Conservation (phyloP, 164 flowering plant genomes). For the Sextonia rubra region DNA sequence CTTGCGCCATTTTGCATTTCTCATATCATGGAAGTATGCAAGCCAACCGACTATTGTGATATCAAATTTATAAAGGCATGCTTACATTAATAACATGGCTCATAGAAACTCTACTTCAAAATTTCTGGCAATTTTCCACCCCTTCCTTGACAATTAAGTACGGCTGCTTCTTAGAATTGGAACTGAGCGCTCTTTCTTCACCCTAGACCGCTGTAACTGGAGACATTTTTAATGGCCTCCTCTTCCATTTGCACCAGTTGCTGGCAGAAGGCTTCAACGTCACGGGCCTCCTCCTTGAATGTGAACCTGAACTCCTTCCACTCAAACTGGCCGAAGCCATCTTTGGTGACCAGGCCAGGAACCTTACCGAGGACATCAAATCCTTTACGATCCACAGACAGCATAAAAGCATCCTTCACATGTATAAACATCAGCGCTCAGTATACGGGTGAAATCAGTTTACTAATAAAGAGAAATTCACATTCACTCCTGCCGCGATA, state of each 20-base stretch:
- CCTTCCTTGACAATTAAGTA: not conserved
- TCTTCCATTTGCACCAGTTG: conserved; percentile 79
- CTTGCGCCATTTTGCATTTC: no score
- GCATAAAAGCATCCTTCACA: conserved; percentile 64
- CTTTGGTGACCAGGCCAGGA: conserved; percentile 25
- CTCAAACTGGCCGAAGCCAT: conserved; percentile 37
- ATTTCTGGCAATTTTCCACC: not conserved
- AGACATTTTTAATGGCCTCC: conserved; percentile 54
- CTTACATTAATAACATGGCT: not conserved
- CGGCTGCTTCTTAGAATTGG: not conserved
- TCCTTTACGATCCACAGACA: conserved; percentile 73
- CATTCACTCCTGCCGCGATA: not conserved
- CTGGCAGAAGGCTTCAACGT: conserved; percentile 59
- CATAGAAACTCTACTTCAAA: not conserved
- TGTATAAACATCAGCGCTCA: not conserved
- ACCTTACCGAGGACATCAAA: conserved; percentile 72
- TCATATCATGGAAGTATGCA: no score
- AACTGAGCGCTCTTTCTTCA: conserved; percentile 4
- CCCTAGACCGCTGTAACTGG: conserved; percentile 51
- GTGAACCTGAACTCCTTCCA: conserved; percentile 70
- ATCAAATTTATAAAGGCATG: not conserved
- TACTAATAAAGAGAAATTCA: not conserved
- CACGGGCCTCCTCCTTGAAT: conserved; percentile 60
- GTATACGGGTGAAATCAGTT: not conserved
- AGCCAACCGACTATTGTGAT: no score